These are phyloP conservation scores for Ciborinia camelliae DNA, from an alignment of 2,329 filamentous ascomycete species.

Conservation along the genomic window DNA sequence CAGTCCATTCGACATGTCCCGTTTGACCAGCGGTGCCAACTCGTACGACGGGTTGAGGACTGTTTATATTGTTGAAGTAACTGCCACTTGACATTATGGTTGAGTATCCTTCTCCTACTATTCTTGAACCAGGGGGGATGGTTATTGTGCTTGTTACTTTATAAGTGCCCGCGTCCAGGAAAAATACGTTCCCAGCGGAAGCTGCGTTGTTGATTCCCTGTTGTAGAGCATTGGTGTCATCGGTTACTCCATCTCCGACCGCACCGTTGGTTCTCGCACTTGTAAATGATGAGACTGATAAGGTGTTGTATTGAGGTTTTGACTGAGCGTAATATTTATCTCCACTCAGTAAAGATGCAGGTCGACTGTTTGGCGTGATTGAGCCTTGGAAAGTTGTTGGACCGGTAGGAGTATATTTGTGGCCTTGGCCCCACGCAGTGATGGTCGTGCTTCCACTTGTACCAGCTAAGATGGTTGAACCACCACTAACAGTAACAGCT, in stretches of 20 bases:
- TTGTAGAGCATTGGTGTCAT: slow-evolving; percentile 60
- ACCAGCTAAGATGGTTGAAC: not conserved
- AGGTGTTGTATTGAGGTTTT: slow-evolving; percentile 52
- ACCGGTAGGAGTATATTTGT: slow-evolving; percentile 53
- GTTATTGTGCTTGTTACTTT: slow-evolving; percentile 47
- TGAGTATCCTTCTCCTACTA: slow-evolving; percentile 45
- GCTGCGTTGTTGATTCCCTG: slow-evolving; percentile 50
- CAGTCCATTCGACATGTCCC: slow-evolving; percentile 59
- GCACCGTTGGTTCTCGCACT: slow-evolving; percentile 43
- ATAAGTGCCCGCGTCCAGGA: slow-evolving; percentile 57
- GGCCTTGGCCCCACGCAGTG: slow-evolving; percentile 14
- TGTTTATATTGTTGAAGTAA: slow-evolving; percentile 44
- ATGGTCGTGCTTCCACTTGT: slow-evolving; percentile 21
- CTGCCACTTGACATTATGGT: slow-evolving; percentile 40
- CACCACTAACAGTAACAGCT: slow-evolving; percentile 39
- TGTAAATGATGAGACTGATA: slow-evolving; percentile 41
- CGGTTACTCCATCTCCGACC: slow-evolving; percentile 53
- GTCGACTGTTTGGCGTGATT: slow-evolving; percentile 35
- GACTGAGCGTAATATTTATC: slow-evolving; percentile 44
- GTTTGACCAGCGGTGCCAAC: slow-evolving; percentile 56
- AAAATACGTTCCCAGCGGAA: slow-evolving; percentile 48
- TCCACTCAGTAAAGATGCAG: slow-evolving; percentile 14
- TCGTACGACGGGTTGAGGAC: slow-evolving; percentile 48
- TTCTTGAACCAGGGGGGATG: slow-evolving; percentile 44
- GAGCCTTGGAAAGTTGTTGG: slow-evolving; percentile 43